phyloP scores from a whole-genome alignment of 345 rosid species.

The Sisymbrium irio region DNA sequence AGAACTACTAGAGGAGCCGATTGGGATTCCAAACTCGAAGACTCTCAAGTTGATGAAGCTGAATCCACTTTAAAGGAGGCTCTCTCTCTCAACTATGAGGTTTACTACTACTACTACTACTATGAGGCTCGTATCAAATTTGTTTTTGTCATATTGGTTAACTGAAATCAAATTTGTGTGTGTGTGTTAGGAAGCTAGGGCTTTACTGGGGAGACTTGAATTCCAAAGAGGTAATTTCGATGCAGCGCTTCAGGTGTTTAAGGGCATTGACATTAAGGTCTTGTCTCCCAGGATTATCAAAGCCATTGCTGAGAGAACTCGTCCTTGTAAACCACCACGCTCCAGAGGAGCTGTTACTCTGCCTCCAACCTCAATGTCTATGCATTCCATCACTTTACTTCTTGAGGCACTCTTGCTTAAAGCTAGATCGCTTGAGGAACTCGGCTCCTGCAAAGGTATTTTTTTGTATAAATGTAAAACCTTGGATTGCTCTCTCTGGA shows the following conservation, averaged over 20 bases:
- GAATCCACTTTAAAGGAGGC: conserved; percentile 96
- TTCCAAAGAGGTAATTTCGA: conserved; percentile 88
- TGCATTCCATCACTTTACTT: conserved; percentile 89
- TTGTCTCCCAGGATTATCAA: conserved; percentile 65
- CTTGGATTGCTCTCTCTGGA: neutral
- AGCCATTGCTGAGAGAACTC: conserved; percentile 65
- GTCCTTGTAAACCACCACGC: conserved; percentile 50
- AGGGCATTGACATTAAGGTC: conserved; percentile 69
- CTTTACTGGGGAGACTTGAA: conserved; percentile 90
- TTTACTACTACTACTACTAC: conserved; percentile 27
- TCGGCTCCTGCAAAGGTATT: conserved; percentile 61
- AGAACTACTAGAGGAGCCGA: conserved; percentile 50
- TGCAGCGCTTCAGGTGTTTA: conserved; percentile 96
- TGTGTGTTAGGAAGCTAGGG: conserved; percentile 85
- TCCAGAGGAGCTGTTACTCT: conserved; percentile 48
- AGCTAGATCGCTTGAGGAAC: conserved; percentile 77
- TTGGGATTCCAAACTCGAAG: conserved; percentile 81
- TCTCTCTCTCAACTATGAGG: conserved; percentile 97
- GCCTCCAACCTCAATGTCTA: conserved; percentile 59
- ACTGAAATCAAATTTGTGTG: too few relatives aligned
- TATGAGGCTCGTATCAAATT: neutral
- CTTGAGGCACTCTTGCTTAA: conserved; percentile 89
- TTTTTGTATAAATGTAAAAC: neutral
- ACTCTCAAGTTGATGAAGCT: conserved; percentile 82
- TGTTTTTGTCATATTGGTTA: too few relatives aligned